A percentile compares a stretch with the other conserved stretches of the same genome.
phyloP scores from a whole-genome alignment of 352 stramenopile species.

The Phytophthora brassicae region DNA sequence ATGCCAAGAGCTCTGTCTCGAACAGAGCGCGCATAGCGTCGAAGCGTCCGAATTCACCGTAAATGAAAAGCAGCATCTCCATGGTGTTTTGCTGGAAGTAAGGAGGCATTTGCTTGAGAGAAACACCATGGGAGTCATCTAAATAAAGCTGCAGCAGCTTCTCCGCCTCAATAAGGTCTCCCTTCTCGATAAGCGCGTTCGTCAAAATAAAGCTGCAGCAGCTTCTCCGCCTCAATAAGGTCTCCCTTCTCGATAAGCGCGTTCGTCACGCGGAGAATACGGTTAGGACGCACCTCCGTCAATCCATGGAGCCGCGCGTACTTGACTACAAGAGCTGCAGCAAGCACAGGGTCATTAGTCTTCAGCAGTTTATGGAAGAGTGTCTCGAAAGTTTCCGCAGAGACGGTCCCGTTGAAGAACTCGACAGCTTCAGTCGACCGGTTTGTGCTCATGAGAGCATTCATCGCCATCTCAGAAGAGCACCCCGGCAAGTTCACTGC shows the following conservation, averaged over 20 bases:
- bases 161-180: slow-evolving; percentile 44
- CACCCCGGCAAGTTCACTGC: slow-evolving; percentile 46
- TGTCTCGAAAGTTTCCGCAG: slow-evolving; percentile 32
- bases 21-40: slow-evolving; percentile 51
- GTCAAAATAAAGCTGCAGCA: slow-evolving; percentile 58
- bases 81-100: slow-evolving; percentile 67
- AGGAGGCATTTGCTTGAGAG: slow-evolving; percentile 52
- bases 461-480: slow-evolving; percentile 41
- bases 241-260: slow-evolving; percentile 45
- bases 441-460: slow-evolving; percentile 39
- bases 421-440: slow-evolving; percentile 48
- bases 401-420: slow-evolving; percentile 45
- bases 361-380: slow-evolving; percentile 46
- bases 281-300: slow-evolving; percentile 30
- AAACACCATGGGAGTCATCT: slow-evolving; percentile 34
- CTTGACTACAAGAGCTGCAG: slow-evolving; percentile 59
- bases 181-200: slow-evolving; percentile 46
- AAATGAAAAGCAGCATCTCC: slow-evolving; percentile 73
- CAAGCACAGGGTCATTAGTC: slow-evolving; percentile 37
- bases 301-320: slow-evolving; percentile 50
- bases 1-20: slow-evolving; percentile 47
- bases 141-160: slow-evolving; percentile 59
- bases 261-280: slow-evolving; percentile 52
- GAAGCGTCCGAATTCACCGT: slow-evolving; percentile 55
- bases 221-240: slow-evolving; percentile 46